Conservation (phyloP, 305 asterid genomes). For the Plantago coronopus region DNA sequence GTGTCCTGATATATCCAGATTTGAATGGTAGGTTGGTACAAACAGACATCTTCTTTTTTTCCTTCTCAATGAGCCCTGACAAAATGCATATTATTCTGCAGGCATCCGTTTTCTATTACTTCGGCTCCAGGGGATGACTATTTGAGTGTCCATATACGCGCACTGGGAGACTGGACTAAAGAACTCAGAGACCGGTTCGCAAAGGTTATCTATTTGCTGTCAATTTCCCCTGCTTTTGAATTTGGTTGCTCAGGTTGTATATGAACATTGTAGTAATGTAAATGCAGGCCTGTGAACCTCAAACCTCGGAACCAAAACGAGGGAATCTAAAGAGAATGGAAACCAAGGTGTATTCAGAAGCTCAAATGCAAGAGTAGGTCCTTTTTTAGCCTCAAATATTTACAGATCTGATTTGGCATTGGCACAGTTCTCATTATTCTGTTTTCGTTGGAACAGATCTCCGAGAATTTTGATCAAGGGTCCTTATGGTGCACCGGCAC, state of each 20-base stretch:
- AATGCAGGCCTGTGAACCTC: conserved; percentile 58
- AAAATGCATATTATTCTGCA: conserved; percentile 13
- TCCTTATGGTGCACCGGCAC: conserved; percentile 97
- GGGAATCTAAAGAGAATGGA: conserved; percentile 69
- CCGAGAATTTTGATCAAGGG: conserved; percentile 69
- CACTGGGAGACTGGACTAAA: conserved; percentile 89
- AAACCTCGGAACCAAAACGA: conserved; percentile 33
- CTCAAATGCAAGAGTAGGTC: conserved; percentile 43
- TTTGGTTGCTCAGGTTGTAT: background rate
- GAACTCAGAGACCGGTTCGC: conserved; percentile 64
- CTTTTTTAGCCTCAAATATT: background rate
- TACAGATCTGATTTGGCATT: background rate
- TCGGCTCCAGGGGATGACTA: conserved; percentile 88
- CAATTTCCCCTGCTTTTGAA: background rate
- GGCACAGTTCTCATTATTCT: background rate
- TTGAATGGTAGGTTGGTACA: conserved; percentile 54
- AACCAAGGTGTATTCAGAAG: conserved; percentile 46
- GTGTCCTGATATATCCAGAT: conserved; percentile 71
- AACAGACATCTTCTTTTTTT: background rate
- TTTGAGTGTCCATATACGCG: conserved; percentile 78
- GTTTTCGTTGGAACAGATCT: conserved; percentile 35
- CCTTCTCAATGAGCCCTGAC: background rate
- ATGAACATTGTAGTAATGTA: conserved; percentile 1
- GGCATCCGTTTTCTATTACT: conserved; percentile 99
- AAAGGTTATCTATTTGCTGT: conserved; percentile 35